Evolutionary conservation across 345 rosid genomes (phyloP), one percentile per base, ranked within the genome.

Genomic region (Theobroma cacao): DNA sequence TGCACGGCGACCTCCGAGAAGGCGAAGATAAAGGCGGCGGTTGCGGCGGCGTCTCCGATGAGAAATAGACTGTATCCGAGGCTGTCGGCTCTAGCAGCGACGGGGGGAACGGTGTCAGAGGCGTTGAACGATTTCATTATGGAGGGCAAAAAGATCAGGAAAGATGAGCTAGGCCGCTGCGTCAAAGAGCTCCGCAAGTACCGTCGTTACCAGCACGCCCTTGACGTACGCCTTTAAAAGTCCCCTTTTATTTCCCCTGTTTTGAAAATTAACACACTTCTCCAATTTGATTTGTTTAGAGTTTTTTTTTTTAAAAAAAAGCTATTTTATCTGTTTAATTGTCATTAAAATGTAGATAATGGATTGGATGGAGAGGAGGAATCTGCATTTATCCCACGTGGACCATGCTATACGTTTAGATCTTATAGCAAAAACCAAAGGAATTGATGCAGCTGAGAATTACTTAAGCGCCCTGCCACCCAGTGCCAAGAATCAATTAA

Each of bases 331-430:
- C 58, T 48, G 60, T 74, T 80, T 47, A 31, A n/a, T 5, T 11
- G 50, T 28, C 41, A 26, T 69, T 72, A 56, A 41, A 33, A 5
- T 78, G 79, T 71, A 94, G 98, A 78, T 91, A 41, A 80, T 90
- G 85, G 90, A 89, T 55, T 93, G 98, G 98, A 92, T 95, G 98
- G 92, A 88, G 89, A 90, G 56, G 82, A 86, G 87, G 79, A 86
- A 89, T 68, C 80, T 93, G 36, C 72, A 67, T 2, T 80, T 89
- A 34, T 78, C 87, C 10, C 36, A 56, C 2, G 48, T 79, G 0
- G 95, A 94, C 41, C 66, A 82, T 65, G 97, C 91, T 1, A n/a
- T 87, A 0, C 85, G 81, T 41, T 40, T 93, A 72, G 95, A 91
- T 85, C 95, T 91, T 65, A 71, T 87, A 11, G 91, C 92, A 17